Evolutionary conservation across 805 yeast species (phyloP).

Genomic region (Metschnikowia reukaufii): DNA sequence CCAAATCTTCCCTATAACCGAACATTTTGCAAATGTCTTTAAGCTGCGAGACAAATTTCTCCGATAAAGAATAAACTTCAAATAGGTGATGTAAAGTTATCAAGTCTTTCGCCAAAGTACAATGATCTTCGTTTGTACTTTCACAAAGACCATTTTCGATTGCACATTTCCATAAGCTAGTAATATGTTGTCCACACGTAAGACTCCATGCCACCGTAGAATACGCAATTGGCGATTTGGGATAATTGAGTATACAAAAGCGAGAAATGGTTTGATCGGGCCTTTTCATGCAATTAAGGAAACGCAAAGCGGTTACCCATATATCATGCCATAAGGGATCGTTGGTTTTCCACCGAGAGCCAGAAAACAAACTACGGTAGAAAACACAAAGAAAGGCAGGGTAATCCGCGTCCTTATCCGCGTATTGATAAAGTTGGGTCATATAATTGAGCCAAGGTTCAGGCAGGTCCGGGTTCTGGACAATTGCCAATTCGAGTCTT

Average conservation of each 20-base stretch:
- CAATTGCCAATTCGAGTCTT: constrained; percentile 29
- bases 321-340: constrained; percentile 12
- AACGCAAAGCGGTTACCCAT: constrained; percentile 4
- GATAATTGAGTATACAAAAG: background rate
- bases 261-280: background rate
- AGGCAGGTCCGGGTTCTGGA: constrained; percentile 16
- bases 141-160: background rate
- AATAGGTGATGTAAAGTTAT: background rate
- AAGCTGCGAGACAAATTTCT: background rate
- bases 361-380: constrained; percentile 23
- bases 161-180: background rate
- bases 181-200: background rate
- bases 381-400: constrained; percentile 18
- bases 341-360: constrained; percentile 3
- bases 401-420: background rate
- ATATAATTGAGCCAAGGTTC: constrained; percentile 36
- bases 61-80: too few species aligned
- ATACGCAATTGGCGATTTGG: background rate
- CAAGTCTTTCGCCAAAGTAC: background rate
- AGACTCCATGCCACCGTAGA: constrained; percentile 2
- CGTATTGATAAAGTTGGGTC: constrained; percentile 25
- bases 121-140: background rate
- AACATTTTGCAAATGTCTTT: background rate
- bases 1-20: background rate
- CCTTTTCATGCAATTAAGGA: background rate